These are phyloP conservation scores for Penicillium sp. DNA, from an alignment of 2,329 filamentous ascomycete genomes.

Conservation along the genomic window DNA sequence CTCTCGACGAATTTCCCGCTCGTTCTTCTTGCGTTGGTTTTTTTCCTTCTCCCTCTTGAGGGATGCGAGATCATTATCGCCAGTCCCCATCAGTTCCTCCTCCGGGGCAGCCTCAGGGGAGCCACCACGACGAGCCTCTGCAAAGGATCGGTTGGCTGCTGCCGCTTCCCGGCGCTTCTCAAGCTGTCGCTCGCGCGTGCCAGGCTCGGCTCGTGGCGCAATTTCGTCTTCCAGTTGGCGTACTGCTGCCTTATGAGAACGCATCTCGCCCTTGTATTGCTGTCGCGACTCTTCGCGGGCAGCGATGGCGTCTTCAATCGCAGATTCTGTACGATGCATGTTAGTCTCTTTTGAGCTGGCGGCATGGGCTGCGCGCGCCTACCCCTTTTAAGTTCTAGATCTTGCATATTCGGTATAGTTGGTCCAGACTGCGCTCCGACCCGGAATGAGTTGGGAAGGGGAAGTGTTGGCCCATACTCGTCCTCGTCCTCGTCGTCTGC, in stretches of 20 bases:
- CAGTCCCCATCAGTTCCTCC: slow-evolving; percentile 68
- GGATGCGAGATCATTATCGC: slow-evolving; percentile 56
- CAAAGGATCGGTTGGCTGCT: slow-evolving; percentile 70
- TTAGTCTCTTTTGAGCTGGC: slow-evolving; percentile 1
- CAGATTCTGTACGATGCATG: slow-evolving; percentile 25
- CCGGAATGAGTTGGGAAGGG: slow-evolving; percentile 27
- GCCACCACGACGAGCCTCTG: slow-evolving; percentile 58
- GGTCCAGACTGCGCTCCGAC: slow-evolving; percentile 47
- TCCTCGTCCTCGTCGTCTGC: slow-evolving; percentile 43
- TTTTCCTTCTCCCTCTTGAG: slow-evolving; percentile 65
- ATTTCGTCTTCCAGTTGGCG: slow-evolving; percentile 63
- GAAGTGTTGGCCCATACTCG: slow-evolving; percentile 58
- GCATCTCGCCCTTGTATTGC: slow-evolving; percentile 52
- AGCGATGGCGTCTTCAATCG: slow-evolving; percentile 30
- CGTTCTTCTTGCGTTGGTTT: slow-evolving; percentile 72
- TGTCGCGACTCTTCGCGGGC: slow-evolving; percentile 29
- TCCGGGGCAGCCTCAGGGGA: slow-evolving; percentile 69
- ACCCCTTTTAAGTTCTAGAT: slow-evolving; percentile 62
- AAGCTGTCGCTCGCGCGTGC: slow-evolving; percentile 75
- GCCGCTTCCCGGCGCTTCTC: slow-evolving; percentile 78
- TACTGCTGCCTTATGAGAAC: slow-evolving; percentile 40
- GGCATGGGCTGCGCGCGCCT: slow-evolving; percentile 1
- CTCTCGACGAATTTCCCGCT: slow-evolving; percentile 77
- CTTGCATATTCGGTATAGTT: slow-evolving; percentile 67
- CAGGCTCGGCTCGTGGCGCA: slow-evolving; percentile 75